A percentile compares a stretch with the other conserved stretches of the same genome.
Conservation (phyloP, 2,329 filamentous ascomycete genomes). For the Ophiostoma pallidulum region DNA sequence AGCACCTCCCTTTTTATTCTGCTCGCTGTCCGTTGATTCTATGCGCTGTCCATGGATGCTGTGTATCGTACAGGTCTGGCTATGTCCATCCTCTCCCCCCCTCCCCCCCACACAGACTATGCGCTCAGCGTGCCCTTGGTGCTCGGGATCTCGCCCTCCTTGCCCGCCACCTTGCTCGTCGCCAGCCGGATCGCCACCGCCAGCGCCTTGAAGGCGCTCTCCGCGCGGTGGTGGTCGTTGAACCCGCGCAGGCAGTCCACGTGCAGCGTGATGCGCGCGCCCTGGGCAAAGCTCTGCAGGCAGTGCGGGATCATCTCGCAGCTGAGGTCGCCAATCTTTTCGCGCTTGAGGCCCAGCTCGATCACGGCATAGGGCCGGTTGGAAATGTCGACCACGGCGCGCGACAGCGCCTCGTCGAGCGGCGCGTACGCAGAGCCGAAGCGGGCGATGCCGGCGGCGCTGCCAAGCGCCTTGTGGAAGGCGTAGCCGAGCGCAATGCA, state of each 20-base stretch:
- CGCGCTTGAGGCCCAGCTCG: constrained; percentile 73
- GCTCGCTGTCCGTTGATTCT: no score
- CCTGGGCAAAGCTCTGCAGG: constrained; percentile 86
- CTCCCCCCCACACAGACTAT: no score
- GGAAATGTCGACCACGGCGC: constrained; percentile 88
- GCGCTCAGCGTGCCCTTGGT: constrained; percentile 83
- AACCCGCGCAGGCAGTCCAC: constrained; percentile 83
- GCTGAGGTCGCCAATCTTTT: constrained; percentile 88
- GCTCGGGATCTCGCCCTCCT: constrained; percentile 87
- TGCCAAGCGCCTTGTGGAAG: constrained; percentile 71
- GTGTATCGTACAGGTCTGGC: no score
- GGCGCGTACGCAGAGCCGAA: constrained; percentile 91
- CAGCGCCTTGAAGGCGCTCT: constrained; percentile 94
- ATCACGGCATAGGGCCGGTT: constrained; percentile 82
- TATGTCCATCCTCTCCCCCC: not conserved
- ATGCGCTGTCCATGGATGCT: no score
- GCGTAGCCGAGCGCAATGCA: constrained; percentile 83
- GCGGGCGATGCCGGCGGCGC: constrained; percentile 70
- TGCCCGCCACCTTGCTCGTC: constrained; percentile 62
- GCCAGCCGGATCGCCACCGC: constrained; percentile 77
- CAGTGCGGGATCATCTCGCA: constrained; percentile 98
- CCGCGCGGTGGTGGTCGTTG: constrained; percentile 93
- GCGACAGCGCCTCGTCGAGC: constrained; percentile 87
- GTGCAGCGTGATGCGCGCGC: constrained; percentile 83
- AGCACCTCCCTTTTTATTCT: no score